Evolutionary conservation across 257 asterid genomes (phyloP).

Genomic region (Penstemon eatonii): DNA sequence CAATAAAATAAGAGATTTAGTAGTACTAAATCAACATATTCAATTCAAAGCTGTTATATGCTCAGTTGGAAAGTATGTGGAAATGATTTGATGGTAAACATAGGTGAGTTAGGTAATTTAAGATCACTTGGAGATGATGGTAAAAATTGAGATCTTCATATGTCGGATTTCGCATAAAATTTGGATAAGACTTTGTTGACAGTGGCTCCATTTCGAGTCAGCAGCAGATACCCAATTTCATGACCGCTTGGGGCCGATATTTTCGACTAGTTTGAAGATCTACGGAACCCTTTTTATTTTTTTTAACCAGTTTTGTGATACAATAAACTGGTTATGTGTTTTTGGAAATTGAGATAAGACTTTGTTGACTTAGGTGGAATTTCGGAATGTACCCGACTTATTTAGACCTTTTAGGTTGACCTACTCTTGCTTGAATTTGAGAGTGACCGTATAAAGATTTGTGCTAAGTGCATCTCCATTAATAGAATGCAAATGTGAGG

Average conservation of each 20-base stretch:
- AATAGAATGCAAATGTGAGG: no score
- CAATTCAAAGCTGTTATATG: not conserved
- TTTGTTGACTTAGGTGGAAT: constrained; percentile 13
- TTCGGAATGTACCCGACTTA: not conserved
- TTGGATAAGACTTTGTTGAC: not conserved
- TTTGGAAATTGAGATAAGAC: no score
- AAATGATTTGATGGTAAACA: not conserved
- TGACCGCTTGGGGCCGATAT: no score
- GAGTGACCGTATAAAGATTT: not conserved
- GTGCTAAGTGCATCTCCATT: no score
- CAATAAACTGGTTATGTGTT: no score
- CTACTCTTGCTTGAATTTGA: not conserved
- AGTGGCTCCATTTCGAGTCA: no score
- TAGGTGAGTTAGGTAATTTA: not conserved
- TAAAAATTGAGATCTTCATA: not conserved
- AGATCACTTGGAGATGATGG: constrained; percentile 1
- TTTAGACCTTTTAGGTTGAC: not conserved
- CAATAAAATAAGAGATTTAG: no score
- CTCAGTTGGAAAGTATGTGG: constrained; percentile 11
- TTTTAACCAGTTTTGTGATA: no score
- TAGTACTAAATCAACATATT: not conserved
- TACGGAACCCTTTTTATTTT: no score
- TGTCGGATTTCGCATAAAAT: constrained; percentile 9
- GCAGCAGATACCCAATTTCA: no score
- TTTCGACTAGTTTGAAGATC: no score